A percentile compares a stretch with the other conserved stretches of the same genome.
Evolutionary conservation across 768 basidiomycete genomes (phyloP).

Genomic region (Pleurotus sapidus): DNA sequence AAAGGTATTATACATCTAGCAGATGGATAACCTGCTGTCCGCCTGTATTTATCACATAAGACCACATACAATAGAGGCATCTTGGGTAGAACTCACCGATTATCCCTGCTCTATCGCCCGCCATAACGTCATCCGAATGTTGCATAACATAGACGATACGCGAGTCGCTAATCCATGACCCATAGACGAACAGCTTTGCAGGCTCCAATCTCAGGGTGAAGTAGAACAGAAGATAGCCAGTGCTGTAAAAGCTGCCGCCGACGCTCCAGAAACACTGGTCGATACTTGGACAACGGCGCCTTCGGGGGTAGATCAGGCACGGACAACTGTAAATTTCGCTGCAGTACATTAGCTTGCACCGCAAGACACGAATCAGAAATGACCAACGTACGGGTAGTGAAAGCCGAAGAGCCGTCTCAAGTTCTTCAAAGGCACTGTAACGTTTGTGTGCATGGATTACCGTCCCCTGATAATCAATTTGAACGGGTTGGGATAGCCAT

Average conservation of each 20-base stretch:
- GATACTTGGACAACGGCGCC: slow-evolving; percentile 61
- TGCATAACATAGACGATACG: too few species aligned
- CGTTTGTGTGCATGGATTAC: slow-evolving; percentile 65
- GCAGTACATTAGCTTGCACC: slow-evolving; percentile 4
- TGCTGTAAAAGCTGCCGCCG: slow-evolving; percentile 58
- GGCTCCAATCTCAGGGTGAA: slow-evolving; percentile 71
- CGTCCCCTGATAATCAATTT: slow-evolving; percentile 39
- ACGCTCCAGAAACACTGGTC: slow-evolving; percentile 65
- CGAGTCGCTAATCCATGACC: slow-evolving; percentile 43
- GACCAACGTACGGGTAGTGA: slow-evolving; percentile 47
- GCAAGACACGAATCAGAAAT: not conserved
- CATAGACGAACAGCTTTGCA: slow-evolving; percentile 57
- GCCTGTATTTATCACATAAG: too few species aligned
- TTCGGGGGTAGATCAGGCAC: slow-evolving; percentile 69
- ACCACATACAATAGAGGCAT: too few species aligned
- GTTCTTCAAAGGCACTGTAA: slow-evolving; percentile 62
- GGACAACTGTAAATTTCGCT: slow-evolving; percentile 43
- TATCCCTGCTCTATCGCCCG: too few species aligned
- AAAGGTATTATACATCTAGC: slow-evolving; percentile 12
- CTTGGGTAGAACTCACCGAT: too few species aligned
- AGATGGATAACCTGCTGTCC: not conserved
- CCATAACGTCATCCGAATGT: too few species aligned
- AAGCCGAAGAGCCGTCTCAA: slow-evolving; percentile 43
- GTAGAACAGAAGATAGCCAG: slow-evolving; percentile 61
- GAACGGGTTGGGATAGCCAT: not conserved